Percentiles rank a stretch among this genome's conserved stretches.
Conservation (phyloP, 1,139 yeast genomes). For the Schizosaccharomyces versatilis region DNA sequence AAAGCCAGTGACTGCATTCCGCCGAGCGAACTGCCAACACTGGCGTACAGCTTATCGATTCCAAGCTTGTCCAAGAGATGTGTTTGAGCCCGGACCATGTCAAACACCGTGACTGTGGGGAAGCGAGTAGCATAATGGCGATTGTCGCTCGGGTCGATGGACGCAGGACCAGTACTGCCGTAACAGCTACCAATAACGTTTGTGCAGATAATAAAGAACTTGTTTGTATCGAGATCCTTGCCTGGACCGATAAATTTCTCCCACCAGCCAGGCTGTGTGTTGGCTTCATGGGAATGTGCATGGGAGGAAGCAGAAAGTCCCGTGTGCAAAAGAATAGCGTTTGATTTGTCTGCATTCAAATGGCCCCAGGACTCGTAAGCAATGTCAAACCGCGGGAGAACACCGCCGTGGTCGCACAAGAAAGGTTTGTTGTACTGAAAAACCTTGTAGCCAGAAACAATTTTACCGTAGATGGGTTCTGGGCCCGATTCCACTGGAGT, state of each 20-base stretch:
- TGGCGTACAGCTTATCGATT: conserved; percentile 44
- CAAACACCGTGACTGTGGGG: conserved; percentile 68
- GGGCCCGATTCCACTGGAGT: conserved; percentile 31
- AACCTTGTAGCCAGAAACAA: conserved; percentile 43
- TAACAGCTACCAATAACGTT: conserved; percentile 86
- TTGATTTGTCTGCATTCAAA: conserved; percentile 37
- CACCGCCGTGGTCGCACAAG: conserved; percentile 63
- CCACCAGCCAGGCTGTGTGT: conserved; percentile 82
- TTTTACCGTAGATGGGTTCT: conserved; percentile 61
- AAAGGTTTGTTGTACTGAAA: conserved; percentile 38
- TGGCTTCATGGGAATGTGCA: conserved; percentile 62
- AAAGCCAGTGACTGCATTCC: conserved; percentile 89
- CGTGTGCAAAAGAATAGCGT: conserved; percentile 64
- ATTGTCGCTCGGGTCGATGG: conserved; percentile 51
- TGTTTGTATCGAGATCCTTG: conserved; percentile 53
- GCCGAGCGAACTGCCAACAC: conserved; percentile 88
- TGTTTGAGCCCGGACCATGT: conserved; percentile 78
- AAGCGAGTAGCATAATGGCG: conserved; percentile 64
- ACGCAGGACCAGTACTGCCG: conserved; percentile 86
- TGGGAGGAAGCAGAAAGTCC: conserved; percentile 87
- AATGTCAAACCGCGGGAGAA: conserved; percentile 45
- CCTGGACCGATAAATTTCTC: conserved; percentile 80
- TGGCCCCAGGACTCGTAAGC: conserved; percentile 89
- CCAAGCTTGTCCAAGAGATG: conserved; percentile 44
- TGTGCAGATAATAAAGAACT: conserved; percentile 65